phyloP scores from a whole-genome alignment of 2,329 filamentous ascomycete genomes.

The Albifimbria verrucaria region DNA sequence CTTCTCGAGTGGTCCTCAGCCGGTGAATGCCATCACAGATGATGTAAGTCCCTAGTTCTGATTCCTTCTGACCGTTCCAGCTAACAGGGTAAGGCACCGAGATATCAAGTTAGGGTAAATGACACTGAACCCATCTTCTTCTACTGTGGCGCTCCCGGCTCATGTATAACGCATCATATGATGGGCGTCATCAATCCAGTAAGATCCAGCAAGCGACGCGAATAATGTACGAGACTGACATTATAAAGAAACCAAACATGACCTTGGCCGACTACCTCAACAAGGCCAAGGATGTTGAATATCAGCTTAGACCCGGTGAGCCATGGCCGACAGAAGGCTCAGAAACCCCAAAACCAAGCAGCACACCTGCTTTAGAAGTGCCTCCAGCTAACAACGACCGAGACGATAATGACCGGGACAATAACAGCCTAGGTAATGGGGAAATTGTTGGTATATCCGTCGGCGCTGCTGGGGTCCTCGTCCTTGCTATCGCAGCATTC shows the following conservation, averaged over 20 bases:
- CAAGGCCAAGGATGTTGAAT: slow-evolving; percentile 44
- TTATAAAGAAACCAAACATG: slow-evolving; percentile 39
- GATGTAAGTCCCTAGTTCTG: slow-evolving; percentile 32
- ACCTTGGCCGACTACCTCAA: slow-evolving; percentile 45
- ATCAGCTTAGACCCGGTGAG: slow-evolving; percentile 55
- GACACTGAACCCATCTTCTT: slow-evolving; percentile 63
- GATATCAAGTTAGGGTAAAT: slow-evolving; percentile 47
- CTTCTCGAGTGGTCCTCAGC: slow-evolving; percentile 51
- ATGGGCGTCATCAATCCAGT: slow-evolving; percentile 73
- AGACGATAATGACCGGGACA: slow-evolving; percentile 7
- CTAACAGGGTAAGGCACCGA: slow-evolving; percentile 31
- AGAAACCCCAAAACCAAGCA: slow-evolving; percentile 13
- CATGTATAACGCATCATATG: slow-evolving; percentile 66
- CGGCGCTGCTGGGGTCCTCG: slow-evolving; percentile 42
- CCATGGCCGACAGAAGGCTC: slow-evolving; percentile 47
- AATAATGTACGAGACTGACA: slow-evolving; percentile 8
- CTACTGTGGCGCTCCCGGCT: slow-evolving; percentile 66
- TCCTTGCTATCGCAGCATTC: slow-evolving; percentile 41
- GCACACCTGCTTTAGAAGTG: neutral
- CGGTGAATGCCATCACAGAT: slow-evolving; percentile 41
- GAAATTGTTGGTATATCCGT: slow-evolving; percentile 60
- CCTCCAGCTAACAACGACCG: slow-evolving; percentile 8
- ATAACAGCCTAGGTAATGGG: slow-evolving; percentile 29
- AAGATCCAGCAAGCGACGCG: no score
- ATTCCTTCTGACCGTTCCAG: neutral